These are phyloP conservation scores for Penicillium sp. DNA, from an alignment of 2,329 filamentous ascomycete genomes.

Conservation along the genomic window DNA sequence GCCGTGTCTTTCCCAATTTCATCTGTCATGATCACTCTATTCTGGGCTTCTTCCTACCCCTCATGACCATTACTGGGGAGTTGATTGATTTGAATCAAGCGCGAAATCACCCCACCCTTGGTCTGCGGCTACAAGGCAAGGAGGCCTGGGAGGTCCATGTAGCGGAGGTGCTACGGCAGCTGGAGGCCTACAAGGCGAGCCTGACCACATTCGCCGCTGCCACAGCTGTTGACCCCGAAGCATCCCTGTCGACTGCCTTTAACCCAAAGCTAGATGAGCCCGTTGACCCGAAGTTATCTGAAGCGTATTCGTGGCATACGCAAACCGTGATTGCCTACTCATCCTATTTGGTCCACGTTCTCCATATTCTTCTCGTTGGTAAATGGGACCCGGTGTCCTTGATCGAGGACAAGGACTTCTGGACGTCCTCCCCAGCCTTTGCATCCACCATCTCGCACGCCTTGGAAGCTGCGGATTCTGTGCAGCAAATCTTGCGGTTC, in stretches of 20 bases:
- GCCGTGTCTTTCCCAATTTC: slow-evolving; percentile 72
- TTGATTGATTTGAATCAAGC: slow-evolving; percentile 89
- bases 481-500: slow-evolving; percentile 82
- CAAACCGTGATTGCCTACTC: slow-evolving; percentile 86
- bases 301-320: slow-evolving; percentile 59
- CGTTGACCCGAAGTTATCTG: slow-evolving; percentile 28
- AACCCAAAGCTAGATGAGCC: slow-evolving; percentile 60
- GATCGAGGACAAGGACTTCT: slow-evolving; percentile 90
- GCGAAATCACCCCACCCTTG: slow-evolving; percentile 82
- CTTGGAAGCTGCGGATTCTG: slow-evolving; percentile 83
- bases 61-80: slow-evolving; percentile 91
- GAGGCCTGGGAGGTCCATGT: slow-evolving; percentile 80
- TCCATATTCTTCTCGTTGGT: slow-evolving; percentile 87
- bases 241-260: slow-evolving; percentile 49
- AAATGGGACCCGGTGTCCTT: slow-evolving; percentile 95
- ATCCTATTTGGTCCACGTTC: slow-evolving; percentile 87
- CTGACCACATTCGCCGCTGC: slow-evolving; percentile 49
- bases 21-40: slow-evolving; percentile 85
- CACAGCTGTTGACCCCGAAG: slow-evolving; percentile 27
- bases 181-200: slow-evolving; percentile 79
- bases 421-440: slow-evolving; percentile 88
- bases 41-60: slow-evolving; percentile 87
- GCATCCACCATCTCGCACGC: slow-evolving; percentile 85
- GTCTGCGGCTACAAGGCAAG: slow-evolving; percentile 68
- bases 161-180: slow-evolving; percentile 73